Percentiles rank a stretch among this genome's conserved stretches.
phyloP scores from a whole-genome alignment of 108 stramenopile genomes.

The Chaetoceros tenuissimus region DNA sequence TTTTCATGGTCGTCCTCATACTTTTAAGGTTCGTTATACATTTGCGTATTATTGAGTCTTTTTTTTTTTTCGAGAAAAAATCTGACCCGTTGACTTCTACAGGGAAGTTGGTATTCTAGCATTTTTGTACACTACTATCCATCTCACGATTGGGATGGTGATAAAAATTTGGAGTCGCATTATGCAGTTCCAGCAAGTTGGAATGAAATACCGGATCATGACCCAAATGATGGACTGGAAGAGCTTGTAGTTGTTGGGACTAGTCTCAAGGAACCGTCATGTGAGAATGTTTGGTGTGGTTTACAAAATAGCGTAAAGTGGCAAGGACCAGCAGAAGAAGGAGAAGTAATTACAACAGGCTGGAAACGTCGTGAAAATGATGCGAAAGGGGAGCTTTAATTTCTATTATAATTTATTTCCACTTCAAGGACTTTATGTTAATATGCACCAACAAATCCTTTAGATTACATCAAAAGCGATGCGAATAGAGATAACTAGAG shows the following conservation, averaged over 20 bases:
- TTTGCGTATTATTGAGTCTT: too few relatives aligned
- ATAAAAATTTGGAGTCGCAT: slow-evolving; percentile 10
- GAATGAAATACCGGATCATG: neutral
- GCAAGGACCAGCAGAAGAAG: slow-evolving; percentile 31
- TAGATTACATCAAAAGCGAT: too few relatives aligned
- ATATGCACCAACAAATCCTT: too few relatives aligned
- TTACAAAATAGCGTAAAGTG: slow-evolving; percentile 23
- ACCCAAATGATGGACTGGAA: slow-evolving; percentile 18
- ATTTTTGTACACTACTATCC: slow-evolving; percentile 79
- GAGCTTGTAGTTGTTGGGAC: slow-evolving; percentile 26
- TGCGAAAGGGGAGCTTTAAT: neutral
- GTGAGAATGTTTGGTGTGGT: slow-evolving; percentile 32
- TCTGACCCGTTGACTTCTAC: too few relatives aligned
- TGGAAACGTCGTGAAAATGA: slow-evolving; percentile 21
- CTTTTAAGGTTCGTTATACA: slow-evolving; percentile 51
- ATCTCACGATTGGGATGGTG: slow-evolving; percentile 16
- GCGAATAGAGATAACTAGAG: too few relatives aligned
- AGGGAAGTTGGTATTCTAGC: slow-evolving; percentile 70
- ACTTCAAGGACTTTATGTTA: too few relatives aligned
- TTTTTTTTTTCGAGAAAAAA: too few relatives aligned
- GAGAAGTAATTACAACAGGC: slow-evolving; percentile 30
- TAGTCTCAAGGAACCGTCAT: slow-evolving; percentile 30
- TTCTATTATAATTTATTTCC: too few relatives aligned
- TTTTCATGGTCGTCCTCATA: slow-evolving; percentile 70
- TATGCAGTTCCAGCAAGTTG: slow-evolving; percentile 27